Base-by-base conservation (phyloP, 2,329 filamentous ascomycete genomes). In the Dactylonectria estremocensis region DNA sequence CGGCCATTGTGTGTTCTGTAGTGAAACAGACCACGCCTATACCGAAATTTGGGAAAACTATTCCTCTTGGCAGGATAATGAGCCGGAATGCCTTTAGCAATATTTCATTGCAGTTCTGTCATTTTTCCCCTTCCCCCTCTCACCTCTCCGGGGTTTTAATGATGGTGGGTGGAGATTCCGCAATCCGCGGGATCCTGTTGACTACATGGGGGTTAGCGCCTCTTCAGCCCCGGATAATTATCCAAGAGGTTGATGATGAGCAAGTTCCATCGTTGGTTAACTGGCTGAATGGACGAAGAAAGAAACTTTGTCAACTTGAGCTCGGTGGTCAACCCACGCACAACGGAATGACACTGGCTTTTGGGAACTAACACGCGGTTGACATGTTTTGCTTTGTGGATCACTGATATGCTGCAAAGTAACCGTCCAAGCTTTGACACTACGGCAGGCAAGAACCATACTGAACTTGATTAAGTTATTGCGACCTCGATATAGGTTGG, bases 1-100 rank as follows among this genome's bases (percentile, higher is more conserved):
- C 54, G 14, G 49, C 24, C 76, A 78, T 79, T 18, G 33, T 35
- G 28, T 13, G 20, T n/a, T 45, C 14, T n/a, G 2, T 9, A 31
- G 40, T 28, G 7, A 22, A n/a, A 28, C 8, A 22, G 2, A 18
- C 49, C 14, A 6, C 10, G 2, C 48, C 48, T 7, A 28, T 4
- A 28, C 24, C 24, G 20, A 24, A 24, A 10, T 14, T 37, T 8
- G 33, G 53, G n/a, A 20, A 33, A 3, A 22, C 11, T 22, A 28
- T 43, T 5, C 10, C 31, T 46, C 4, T 5, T 16, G 5, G 20
- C 2, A 33, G n/a, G 24, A 55, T 43, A 9, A 1, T 11, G 45
- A 16, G 43, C n/a, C 9, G 18, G 4, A 48, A 64, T 28, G n/a
- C 18, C 24, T 14, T 58, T 22, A n/a, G 16, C 14, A 18, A 5